Evolutionary conservation across 148 eudicot species (phyloP).

Genomic region (Heliamphora exappendiculata): DNA sequence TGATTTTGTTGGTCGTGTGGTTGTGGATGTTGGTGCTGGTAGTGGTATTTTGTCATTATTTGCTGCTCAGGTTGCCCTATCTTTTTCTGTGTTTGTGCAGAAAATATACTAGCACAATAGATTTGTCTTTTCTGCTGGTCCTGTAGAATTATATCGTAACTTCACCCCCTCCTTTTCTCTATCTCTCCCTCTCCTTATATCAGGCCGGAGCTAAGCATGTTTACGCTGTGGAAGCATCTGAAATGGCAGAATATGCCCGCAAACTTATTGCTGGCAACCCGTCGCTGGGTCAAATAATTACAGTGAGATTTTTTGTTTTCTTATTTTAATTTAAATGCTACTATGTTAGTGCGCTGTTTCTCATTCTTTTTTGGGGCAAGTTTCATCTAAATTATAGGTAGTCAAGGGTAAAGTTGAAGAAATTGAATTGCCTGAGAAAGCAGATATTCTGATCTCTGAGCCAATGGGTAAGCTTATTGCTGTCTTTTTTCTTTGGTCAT

Average conservation of each 20-base stretch:
- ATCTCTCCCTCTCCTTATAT: not conserved
- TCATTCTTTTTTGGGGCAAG: slow-evolving; percentile 5
- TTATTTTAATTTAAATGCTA: not conserved
- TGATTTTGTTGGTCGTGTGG: slow-evolving; percentile 78
- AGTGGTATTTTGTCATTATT: slow-evolving; percentile 92
- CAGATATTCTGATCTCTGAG: slow-evolving; percentile 88
- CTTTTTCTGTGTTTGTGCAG: slow-evolving; percentile 1
- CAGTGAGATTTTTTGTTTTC: slow-evolving; percentile 34
- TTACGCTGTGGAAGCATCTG: slow-evolving; percentile 98
- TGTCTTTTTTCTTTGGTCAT: slow-evolving; percentile 1
- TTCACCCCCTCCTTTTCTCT: not conserved
- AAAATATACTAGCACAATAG: not conserved
- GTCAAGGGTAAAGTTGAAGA: slow-evolving; percentile 97
- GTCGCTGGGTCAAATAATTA: slow-evolving; percentile 61
- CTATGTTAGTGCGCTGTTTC: not conserved
- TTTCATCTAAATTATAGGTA: slow-evolving; percentile 39
- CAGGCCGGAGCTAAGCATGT: slow-evolving; percentile 99
- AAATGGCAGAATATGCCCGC: slow-evolving; percentile 93
- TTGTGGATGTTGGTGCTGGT: slow-evolving; percentile 99
- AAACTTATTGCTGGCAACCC: slow-evolving; percentile 95
- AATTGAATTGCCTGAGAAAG: slow-evolving; percentile 90
- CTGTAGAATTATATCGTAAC: not conserved
- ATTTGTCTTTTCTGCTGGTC: not conserved
- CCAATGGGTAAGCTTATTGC: slow-evolving; percentile 73
- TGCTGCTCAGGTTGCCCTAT: slow-evolving; percentile 79